phyloP scores from a whole-genome alignment of 371 early-diverging fungal genomes.

The Fennellomyces sp. region DNA sequence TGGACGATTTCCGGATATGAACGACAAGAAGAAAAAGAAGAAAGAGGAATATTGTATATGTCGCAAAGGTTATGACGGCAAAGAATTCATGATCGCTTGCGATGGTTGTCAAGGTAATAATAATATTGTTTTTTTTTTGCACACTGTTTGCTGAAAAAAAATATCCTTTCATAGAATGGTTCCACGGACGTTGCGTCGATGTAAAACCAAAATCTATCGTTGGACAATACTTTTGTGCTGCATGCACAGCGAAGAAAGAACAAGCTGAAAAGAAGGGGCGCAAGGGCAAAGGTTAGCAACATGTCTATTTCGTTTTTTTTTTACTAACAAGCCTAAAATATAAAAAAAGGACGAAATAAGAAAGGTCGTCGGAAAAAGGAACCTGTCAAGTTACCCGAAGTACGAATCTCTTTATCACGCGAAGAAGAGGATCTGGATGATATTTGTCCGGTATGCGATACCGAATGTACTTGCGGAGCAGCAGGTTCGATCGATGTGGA shows the following conservation, averaged over 20 bases:
- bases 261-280: neutral
- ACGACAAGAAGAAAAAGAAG: constrained; percentile 12
- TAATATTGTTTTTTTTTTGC: neutral
- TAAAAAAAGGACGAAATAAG: constrained; percentile 7
- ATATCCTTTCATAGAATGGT: constrained; percentile 61
- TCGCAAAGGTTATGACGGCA: constrained; percentile 66
- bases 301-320: neutral
- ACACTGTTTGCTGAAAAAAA: neutral
- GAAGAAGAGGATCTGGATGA: constrained; percentile 55
- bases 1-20: constrained; percentile 17
- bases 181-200: constrained; percentile 76
- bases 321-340: too few species aligned
- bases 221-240: constrained; percentile 55
- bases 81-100: constrained; percentile 81
- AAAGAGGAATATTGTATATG: constrained; percentile 53
- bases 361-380: constrained; percentile 15
- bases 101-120: constrained; percentile 63
- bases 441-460: constrained; percentile 65
- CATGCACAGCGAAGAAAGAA: constrained; percentile 24
- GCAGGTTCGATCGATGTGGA: neutral
- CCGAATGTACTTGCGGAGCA: constrained; percentile 60
- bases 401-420: neutral
- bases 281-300: constrained; percentile 6
- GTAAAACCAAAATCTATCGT: constrained; percentile 52
- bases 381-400: constrained; percentile 12